Conservation (phyloP, 495 filamentous ascomycete species). For the Penicillium subrubescens region DNA sequence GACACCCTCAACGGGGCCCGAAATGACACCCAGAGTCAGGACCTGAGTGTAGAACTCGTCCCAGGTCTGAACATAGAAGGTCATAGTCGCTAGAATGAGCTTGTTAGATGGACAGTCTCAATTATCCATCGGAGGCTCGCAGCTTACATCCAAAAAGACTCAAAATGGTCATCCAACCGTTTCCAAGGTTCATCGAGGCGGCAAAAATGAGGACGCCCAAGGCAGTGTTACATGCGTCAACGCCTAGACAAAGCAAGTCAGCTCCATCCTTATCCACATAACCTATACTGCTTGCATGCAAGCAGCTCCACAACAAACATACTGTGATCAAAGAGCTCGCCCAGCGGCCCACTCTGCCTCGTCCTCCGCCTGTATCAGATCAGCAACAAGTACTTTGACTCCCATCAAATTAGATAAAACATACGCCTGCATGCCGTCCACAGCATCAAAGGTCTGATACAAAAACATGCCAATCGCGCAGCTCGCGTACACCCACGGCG, state of each 20-base stretch:
- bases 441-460: slow-evolving; percentile 98
- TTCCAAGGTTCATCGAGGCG: slow-evolving; percentile 86
- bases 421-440: slow-evolving; percentile 91
- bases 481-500: slow-evolving; percentile 88
- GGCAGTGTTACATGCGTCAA: slow-evolving; percentile 95
- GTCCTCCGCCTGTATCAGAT: slow-evolving; percentile 69
- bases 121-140: background rate
- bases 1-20: slow-evolving; percentile 94
- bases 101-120: background rate
- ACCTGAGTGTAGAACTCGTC: slow-evolving; percentile 98
- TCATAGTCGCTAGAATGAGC: slow-evolving; percentile 63
- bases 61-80: slow-evolving; percentile 99
- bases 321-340: slow-evolving; percentile 97
- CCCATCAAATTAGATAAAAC: slow-evolving; percentile 31
- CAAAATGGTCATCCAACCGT: slow-evolving; percentile 86
- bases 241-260: slow-evolving; percentile 47
- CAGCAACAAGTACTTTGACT: slow-evolving; percentile 17
- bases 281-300: background rate
- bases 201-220: slow-evolving; percentile 92
- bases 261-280: background rate
- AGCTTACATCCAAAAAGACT: slow-evolving; percentile 78
- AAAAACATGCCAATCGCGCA: slow-evolving; percentile 90
- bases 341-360: slow-evolving; percentile 86
- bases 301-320: slow-evolving; percentile 23
- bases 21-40: slow-evolving; percentile 87